A percentile compares a stretch with the other conserved stretches of the same genome.
phyloP scores from a whole-genome alignment of 305 asterid species.

The Solanum chacoense region DNA sequence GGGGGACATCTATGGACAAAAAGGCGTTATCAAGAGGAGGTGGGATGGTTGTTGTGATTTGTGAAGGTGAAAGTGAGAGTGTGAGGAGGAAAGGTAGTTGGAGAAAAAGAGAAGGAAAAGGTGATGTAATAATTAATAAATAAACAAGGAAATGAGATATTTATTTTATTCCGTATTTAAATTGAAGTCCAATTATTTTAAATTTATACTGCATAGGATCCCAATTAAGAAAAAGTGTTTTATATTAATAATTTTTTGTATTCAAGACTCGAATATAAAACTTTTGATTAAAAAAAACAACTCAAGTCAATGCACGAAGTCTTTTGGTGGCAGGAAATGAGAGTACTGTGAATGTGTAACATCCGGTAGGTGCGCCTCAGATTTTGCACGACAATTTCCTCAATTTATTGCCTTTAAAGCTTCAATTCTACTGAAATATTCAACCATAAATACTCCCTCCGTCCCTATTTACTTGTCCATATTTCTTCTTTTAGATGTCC shows the following conservation, averaged over 20 bases:
- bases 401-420: not conserved
- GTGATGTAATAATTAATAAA: slow-evolving; percentile 21
- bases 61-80: not conserved
- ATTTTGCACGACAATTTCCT: not conserved
- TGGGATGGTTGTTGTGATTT: not conserved
- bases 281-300: accelerated
- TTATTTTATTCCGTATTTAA: no score
- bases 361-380: not conserved
- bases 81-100: slow-evolving; percentile 9
- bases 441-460: not conserved
- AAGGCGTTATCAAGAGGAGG: not conserved
- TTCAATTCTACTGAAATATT: not conserved
- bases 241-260: no score
- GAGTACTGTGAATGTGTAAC: not conserved
- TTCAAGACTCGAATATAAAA: no score
- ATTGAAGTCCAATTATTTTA: no score
- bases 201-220: accelerated
- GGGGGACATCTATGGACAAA: not conserved
- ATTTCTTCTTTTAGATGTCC: no score
- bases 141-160: slow-evolving; percentile 4
- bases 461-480: no score
- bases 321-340: not conserved
- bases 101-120: slow-evolving; percentile 4
- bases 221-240: accelerated
- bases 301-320: not conserved